phyloP scores from a whole-genome alignment of 805 yeast genomes.

The Brettanomyces naardenensis region DNA sequence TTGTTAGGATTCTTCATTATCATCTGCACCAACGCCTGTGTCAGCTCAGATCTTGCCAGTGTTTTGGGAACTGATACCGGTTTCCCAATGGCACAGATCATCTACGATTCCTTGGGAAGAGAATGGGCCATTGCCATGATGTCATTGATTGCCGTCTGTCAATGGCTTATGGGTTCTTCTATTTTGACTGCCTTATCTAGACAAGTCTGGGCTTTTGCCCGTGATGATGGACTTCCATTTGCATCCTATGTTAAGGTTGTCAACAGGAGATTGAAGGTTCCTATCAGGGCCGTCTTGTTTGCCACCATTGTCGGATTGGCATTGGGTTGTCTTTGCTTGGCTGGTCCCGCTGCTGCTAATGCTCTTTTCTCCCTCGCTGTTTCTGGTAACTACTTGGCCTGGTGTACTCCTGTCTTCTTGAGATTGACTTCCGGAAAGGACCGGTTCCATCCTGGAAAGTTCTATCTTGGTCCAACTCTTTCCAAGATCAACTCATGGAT shows the following conservation, averaged over 20 bases:
- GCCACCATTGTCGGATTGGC: constrained; percentile 41
- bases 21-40: constrained; percentile 46
- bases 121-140: constrained; percentile 59
- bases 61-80: constrained; percentile 43
- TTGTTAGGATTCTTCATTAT: constrained; percentile 49
- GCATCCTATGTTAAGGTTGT: constrained; percentile 49
- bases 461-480: constrained; percentile 48
- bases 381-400: constrained; percentile 55
- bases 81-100: constrained; percentile 58
- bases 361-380: constrained; percentile 63
- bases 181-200: constrained; percentile 57
- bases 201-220: constrained; percentile 68
- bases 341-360: constrained; percentile 51
- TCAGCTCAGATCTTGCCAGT: constrained; percentile 35
- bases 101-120: constrained; percentile 54
- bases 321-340: constrained; percentile 51
- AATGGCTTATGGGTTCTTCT: constrained; percentile 60
- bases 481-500: constrained; percentile 34
- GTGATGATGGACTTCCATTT: constrained; percentile 70
- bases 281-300: constrained; percentile 54
- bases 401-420: constrained; percentile 54
- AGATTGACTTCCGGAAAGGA: constrained; percentile 41
- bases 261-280: constrained; percentile 48
- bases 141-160: constrained; percentile 50
- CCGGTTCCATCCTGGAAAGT: constrained; percentile 58